Base-by-base conservation (phyloP, 108 stramenopile species). In the Cyclotella cryptica region DNA sequence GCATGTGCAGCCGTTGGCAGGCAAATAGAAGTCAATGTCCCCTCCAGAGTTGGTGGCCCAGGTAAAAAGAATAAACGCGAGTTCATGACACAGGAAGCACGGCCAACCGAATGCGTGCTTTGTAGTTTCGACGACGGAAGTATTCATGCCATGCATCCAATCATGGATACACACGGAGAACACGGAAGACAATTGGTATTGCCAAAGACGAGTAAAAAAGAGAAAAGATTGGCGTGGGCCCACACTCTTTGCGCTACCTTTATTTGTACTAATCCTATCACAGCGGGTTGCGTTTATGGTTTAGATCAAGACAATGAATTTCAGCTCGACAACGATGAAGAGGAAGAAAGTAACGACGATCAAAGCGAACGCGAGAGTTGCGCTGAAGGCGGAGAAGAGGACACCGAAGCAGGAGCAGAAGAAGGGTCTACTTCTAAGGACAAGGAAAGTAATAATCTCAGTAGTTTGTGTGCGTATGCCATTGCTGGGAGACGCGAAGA, bases 71-170 rank as follows among this genome's bases (percentile, higher is more conserved):
- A n/a, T 3, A 55, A 52, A 18, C 65, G 84, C 13, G 67, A 78
- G 19, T 21, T 29, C 24, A 75, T 87, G 45, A 59, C 17, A 35
- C 79, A 86, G n/a, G 30, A 52, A 5, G 47, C 41, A 30, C 83
- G 89, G 6, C 87, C 89, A 12, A 84, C 81, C 10, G 83, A 87
- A 26, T 89, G 89, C 74, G 62, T 72, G 21, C 59, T 89, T 53
- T 89, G 89, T 59, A 66, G 52, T 49, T 57, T 62, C 59, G 74
- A 74, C 57, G 40, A 66, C 12, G 87, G 80, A 13, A 39, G 60
- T 39, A 72, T 65, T 17, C 89, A 86, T 35, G 87, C 89, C 14
- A 89, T 89, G 89, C 89, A 88, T 71, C 86, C 86, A 14, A 22
- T 89, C 0, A 79, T 69, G 29, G 89, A 89, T 58, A 66, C 75